Conservation (phyloP, 306 rosid species). For the Luffa acutangula region DNA sequence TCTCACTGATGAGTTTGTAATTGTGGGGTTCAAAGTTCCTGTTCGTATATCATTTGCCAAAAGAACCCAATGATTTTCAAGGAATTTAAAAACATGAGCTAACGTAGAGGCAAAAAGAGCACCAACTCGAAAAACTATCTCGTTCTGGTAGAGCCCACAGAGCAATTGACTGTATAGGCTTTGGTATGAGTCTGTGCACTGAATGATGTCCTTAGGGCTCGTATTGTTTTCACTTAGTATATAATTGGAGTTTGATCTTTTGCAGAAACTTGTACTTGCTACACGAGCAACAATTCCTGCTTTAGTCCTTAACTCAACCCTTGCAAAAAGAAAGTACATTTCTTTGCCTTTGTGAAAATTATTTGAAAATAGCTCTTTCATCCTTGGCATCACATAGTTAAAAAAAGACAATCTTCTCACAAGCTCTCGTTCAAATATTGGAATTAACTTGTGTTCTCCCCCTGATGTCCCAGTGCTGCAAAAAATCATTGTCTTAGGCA, state of each 20-base stretch:
- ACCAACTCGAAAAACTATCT: too few species aligned
- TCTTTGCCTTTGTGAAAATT: too few species aligned
- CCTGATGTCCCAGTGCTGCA: conserved; percentile 18
- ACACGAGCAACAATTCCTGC: conserved; percentile 53
- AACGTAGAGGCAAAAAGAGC: too few species aligned
- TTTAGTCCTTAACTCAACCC: conserved; percentile 38
- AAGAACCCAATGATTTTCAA: conserved; percentile 30
- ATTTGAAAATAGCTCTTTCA: too few species aligned
- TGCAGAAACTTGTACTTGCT: conserved; percentile 44
- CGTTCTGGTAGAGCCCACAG: too few species aligned
- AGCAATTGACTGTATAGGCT: conserved; percentile 22
- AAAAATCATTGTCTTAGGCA: too few species aligned
- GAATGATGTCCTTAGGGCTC: conserved; percentile 41
- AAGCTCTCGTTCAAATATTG: conserved; percentile 37
- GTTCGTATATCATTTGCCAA: too few species aligned
- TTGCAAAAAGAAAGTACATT: conserved; percentile 11
- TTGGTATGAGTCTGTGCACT: conserved; percentile 42
- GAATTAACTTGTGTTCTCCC: conserved; percentile 55
- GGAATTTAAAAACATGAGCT: conserved; percentile 12
- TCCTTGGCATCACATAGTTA: not conserved
- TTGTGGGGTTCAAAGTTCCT: too few species aligned
- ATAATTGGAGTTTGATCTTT: conserved; percentile 32
- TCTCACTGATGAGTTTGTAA: too few species aligned
- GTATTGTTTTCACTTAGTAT: conserved; percentile 26
- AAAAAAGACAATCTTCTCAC: conserved; percentile 28